Evolutionary conservation across 495 filamentous ascomycete genomes (phyloP), one percentile per base, ranked within the genome.

Genomic region (Xylaria venustula): DNA sequence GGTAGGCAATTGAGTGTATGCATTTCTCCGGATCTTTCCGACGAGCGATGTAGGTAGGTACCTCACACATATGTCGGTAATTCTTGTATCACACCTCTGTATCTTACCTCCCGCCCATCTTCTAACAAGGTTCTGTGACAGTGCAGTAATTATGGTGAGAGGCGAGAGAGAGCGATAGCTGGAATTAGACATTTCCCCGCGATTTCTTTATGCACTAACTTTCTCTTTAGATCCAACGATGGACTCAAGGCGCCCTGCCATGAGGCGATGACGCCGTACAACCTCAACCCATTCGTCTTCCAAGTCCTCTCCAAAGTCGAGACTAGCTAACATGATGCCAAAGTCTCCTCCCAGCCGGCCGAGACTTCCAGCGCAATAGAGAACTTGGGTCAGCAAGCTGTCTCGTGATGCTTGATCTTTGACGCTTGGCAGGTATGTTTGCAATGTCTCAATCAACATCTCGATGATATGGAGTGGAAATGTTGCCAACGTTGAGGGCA

Each of bases 311-410:
- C 81, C 80, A 22, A 76, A 71, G 58, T 85, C 85, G 32, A 95
- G 67, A 49, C 86, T 82, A 0, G 91, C 91, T 57, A 98, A 73
- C 45, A 97, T 84, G 76, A 96, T 78, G 42, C 93, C 90, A 77
- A 98, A 98, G 73, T 98, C 95, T 1, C 91, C 92, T 7, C 95
- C 95, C 0, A 98, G 76, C 26, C 95, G 83, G 6, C 94, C 94
- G 61, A 99, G 76, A 76, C 92, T 97, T 17, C 92, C 92, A 2
- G 93, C 92, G 64, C 93, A 97, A 75, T 98, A 99, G 19, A 98
- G 79, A 2, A 98, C 89, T 70, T 99, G 95, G 0, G 93, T 99
- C 2, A 98, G 76, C 56, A 99, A 76, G 67, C 90, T 94, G 64
- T 99, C 95, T 44, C 82, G 81, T 0, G 88, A 87, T 41, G 85